phyloP scores from a whole-genome alignment of 106 monocot genomes.

The Dendrobium huoshanense region DNA sequence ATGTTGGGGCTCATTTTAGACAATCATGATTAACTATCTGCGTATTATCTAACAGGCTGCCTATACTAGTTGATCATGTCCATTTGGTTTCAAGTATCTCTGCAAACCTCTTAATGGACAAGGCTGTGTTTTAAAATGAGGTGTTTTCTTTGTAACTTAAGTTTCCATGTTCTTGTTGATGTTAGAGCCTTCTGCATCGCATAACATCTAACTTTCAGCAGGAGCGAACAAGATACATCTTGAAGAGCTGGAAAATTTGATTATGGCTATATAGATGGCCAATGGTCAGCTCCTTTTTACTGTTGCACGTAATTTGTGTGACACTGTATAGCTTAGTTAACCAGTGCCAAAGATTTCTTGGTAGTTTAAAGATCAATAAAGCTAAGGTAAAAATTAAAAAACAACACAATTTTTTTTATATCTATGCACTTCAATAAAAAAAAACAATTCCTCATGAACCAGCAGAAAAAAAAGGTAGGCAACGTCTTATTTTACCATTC shows the following conservation, averaged over 20 bases:
- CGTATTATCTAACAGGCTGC: neutral
- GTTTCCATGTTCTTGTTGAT: neutral
- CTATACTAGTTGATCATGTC: neutral
- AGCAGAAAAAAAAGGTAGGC: too few relatives aligned
- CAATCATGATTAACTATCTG: neutral
- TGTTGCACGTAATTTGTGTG: too few relatives aligned
- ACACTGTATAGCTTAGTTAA: neutral
- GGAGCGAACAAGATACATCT: neutral
- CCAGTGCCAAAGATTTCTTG: neutral
- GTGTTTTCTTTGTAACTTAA: neutral
- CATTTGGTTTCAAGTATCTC: neutral
- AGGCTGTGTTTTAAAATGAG: neutral
- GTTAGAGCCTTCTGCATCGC: neutral
- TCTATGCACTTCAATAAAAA: neutral
- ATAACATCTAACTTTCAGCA: neutral
- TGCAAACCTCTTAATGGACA: neutral
- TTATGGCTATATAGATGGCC: neutral
- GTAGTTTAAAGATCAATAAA: neutral
- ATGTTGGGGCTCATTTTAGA: neutral
- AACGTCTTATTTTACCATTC: too few relatives aligned
- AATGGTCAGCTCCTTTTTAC: neutral
- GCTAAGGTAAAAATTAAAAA: neutral
- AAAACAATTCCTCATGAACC: too few relatives aligned
- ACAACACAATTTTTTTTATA: neutral
- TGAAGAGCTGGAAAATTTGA: neutral